A percentile compares a stretch with the other conserved stretches of the same genome.
These are phyloP conservation scores for Solanum microdontum DNA, from an alignment of 257 asterid genomes.

Conservation along the genomic window DNA sequence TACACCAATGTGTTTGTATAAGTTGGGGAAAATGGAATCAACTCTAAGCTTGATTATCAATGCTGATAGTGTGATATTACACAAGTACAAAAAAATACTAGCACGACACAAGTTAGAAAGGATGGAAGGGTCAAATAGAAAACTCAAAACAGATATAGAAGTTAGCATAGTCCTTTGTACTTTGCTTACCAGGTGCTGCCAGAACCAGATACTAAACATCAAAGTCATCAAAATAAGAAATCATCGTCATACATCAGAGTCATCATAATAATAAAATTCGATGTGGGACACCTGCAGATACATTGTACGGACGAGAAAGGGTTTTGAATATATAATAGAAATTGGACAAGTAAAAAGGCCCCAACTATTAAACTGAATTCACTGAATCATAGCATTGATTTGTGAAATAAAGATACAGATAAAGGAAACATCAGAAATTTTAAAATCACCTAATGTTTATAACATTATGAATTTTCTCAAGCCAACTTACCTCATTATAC, in stretches of 20 bases:
- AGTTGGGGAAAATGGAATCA: background rate
- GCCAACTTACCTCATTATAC: slow-evolving; percentile 77
- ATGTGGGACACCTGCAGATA: background rate
- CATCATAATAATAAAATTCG: background rate
- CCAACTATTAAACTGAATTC: background rate
- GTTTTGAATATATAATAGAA: background rate
- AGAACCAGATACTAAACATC: background rate
- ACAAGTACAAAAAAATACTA: background rate
- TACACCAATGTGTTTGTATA: background rate
- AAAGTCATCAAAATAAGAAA: background rate
- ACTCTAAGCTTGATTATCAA: background rate
- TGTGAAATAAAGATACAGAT: background rate
- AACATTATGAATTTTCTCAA: background rate
- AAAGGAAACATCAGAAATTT: background rate
- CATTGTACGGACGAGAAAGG: background rate
- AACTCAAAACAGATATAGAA: background rate
- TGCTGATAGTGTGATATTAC: background rate
- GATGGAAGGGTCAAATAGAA: background rate
- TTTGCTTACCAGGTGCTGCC: background rate
- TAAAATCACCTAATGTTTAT: background rate
- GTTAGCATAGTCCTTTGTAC: background rate
- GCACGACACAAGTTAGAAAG: background rate
- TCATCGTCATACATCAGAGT: background rate
- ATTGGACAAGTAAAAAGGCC: background rate
- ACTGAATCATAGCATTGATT: background rate